These are phyloP conservation scores for Terana coerulea DNA, from an alignment of 768 basidiomycete genomes.

Conservation along the genomic window DNA sequence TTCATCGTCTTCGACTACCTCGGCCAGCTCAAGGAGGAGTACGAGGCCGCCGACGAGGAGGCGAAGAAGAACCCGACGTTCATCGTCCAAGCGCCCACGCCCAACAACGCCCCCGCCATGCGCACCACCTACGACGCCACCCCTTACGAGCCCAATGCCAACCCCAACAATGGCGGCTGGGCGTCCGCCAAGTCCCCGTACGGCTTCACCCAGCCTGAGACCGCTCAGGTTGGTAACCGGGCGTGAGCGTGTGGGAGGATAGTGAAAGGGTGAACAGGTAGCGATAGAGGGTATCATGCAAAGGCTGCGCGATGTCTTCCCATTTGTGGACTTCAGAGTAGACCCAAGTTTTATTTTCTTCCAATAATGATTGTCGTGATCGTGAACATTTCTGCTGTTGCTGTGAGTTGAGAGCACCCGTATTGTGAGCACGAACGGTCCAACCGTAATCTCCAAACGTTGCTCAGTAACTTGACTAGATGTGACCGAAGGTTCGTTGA, in stretches of 20 bases:
- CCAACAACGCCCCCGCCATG: conserved; percentile 11
- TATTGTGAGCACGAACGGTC: no score
- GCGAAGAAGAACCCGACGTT: conserved; percentile 3
- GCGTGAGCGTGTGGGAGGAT: no score
- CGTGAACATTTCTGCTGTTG: not conserved
- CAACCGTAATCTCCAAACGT: no score
- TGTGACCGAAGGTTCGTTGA: no score
- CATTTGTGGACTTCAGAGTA: conserved; percentile 7
- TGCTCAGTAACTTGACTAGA: no score
- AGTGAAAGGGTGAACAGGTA: not conserved
- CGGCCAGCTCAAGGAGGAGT: conserved; percentile 50
- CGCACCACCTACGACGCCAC: conserved; percentile 18
- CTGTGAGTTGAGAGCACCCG: no score
- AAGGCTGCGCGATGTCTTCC: not conserved
- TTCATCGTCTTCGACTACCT: conserved; percentile 50
- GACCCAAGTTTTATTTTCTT: not conserved
- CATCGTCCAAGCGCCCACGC: conserved; percentile 17
- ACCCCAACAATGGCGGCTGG: conserved; percentile 12
- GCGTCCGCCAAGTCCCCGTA: conserved; percentile 13
- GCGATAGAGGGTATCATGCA: no score
- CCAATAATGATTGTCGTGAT: no score
- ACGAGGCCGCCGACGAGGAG: conserved; percentile 20
- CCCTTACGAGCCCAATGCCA: conserved; percentile 14
- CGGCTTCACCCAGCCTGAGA: conserved; percentile 11
- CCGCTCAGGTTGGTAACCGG: conserved; percentile 5